Percentiles rank a stretch among this genome's conserved stretches.
phyloP scores from a whole-genome alignment of 208 protist genomes.

The Leishmania mexicana region DNA sequence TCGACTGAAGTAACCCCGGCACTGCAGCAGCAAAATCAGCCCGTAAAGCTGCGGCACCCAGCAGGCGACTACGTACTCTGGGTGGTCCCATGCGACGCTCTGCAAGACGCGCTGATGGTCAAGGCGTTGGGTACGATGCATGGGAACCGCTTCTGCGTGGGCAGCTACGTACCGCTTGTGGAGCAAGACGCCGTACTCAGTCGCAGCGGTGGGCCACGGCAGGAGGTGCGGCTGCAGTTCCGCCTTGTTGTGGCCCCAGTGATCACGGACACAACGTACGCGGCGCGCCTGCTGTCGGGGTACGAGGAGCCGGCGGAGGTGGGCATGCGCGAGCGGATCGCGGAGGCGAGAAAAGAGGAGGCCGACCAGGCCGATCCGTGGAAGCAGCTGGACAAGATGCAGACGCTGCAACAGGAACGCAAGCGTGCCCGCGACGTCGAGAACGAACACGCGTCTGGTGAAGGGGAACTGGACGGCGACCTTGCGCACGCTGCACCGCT shows the following conservation, averaged over 20 bases:
- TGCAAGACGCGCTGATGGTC: slow-evolving; percentile 35
- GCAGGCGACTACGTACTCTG: slow-evolving; percentile 35
- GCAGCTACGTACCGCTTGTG: slow-evolving; percentile 24
- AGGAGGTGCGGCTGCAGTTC: slow-evolving; percentile 72
- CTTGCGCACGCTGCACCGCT: background rate
- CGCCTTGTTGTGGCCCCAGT: slow-evolving; percentile 46
- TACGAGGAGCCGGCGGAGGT: slow-evolving; percentile 35
- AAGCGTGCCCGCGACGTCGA: slow-evolving; percentile 27
- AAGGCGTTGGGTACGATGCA: slow-evolving; percentile 43
- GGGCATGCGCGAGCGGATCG: slow-evolving; percentile 22
- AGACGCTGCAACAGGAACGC: slow-evolving; percentile 15
- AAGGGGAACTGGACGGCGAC: background rate
- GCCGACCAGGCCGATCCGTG: slow-evolving; percentile 20
- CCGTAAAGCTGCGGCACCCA: slow-evolving; percentile 17
- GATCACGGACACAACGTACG: slow-evolving; percentile 25
- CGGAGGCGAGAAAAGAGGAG: slow-evolving; percentile 24
- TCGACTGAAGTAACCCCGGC: background rate
- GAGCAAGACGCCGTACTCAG: slow-evolving; percentile 28
- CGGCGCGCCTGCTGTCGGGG: slow-evolving; percentile 36
- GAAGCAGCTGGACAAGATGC: slow-evolving; percentile 30
- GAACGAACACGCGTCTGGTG: background rate
- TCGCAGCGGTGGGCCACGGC: slow-evolving; percentile 29
- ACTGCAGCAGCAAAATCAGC: background rate
- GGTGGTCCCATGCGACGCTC: slow-evolving; percentile 25
- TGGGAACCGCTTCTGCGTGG: slow-evolving; percentile 48